These are phyloP conservation scores for Fusarium fujikuroi DNA, from an alignment of 2,329 filamentous ascomycete genomes.

Conservation along the genomic window DNA sequence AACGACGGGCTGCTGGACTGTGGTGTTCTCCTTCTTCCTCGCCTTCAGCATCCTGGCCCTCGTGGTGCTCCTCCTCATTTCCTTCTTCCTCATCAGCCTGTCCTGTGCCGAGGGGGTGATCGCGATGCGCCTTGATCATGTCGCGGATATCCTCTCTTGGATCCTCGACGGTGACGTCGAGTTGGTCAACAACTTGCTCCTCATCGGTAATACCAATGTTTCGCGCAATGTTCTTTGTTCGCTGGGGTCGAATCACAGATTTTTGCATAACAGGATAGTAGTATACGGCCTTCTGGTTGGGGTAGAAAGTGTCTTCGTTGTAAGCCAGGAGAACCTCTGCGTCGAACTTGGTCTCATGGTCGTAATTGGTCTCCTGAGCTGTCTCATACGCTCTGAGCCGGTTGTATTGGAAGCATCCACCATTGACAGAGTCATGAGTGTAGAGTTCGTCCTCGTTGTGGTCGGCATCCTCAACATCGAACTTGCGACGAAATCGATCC, in stretches of 20 bases:
- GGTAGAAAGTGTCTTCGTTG: constrained; percentile 63
- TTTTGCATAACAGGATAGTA: constrained; percentile 77
- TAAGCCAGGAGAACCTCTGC: constrained; percentile 71
- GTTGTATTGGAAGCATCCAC: constrained; percentile 68
- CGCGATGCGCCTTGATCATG: constrained; percentile 64
- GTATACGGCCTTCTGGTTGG: constrained; percentile 68
- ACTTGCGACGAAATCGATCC: constrained; percentile 68
- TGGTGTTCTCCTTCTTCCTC: constrained; percentile 34
- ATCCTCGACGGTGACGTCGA: constrained; percentile 66
- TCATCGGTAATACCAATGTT: constrained; percentile 61
- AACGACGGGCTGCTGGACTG: constrained; percentile 38
- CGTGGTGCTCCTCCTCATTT: constrained; percentile 47
- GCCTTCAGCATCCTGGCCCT: constrained; percentile 44
- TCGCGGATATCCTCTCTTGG: constrained; percentile 63
- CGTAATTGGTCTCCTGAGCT: constrained; percentile 65
- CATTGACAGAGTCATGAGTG: constrained; percentile 59
- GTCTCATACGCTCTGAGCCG: constrained; percentile 74
- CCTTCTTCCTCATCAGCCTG: constrained; percentile 52
- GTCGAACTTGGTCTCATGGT: constrained; percentile 69
- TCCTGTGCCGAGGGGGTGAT: constrained; percentile 62
- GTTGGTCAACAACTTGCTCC: constrained; percentile 64
- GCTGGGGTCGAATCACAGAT: constrained; percentile 69
- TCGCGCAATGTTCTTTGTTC: constrained; percentile 70
- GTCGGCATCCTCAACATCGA: constrained; percentile 67
- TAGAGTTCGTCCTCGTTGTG: constrained; percentile 66